Percentiles rank a stretch among this genome's conserved stretches.
Conservation (phyloP, 2,329 filamentous ascomycete species). For the Fusarium denticulatum region DNA sequence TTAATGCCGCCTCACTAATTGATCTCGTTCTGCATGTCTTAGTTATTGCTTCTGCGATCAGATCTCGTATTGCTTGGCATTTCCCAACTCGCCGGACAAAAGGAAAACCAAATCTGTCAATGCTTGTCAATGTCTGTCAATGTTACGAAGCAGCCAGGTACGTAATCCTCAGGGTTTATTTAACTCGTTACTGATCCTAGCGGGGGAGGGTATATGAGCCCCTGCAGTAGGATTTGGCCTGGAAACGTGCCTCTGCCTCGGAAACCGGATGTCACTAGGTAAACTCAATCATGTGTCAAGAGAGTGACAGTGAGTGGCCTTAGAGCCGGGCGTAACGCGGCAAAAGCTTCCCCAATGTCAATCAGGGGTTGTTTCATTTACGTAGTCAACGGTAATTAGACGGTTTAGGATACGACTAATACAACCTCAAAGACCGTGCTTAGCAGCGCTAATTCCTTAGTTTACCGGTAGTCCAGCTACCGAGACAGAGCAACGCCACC, state of each 20-base stretch:
- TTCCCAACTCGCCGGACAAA: not conserved
- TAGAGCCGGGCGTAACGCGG: not conserved
- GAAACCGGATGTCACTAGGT: not conserved
- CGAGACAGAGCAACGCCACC: not conserved
- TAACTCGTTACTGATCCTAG: not conserved
- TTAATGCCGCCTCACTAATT: not conserved
- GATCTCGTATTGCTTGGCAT: not conserved
- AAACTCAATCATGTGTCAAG: not conserved
- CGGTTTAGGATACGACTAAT: not conserved
- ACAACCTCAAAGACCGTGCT: not conserved
- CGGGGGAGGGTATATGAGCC: not conserved
- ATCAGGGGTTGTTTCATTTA: constrained; percentile 1
- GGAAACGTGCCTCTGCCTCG: not conserved
- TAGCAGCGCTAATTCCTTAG: not conserved
- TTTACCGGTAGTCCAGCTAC: not conserved
- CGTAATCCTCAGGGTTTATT: not conserved
- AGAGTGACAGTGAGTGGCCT: not conserved
- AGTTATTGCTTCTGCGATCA: not conserved
- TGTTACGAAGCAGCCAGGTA: not conserved
- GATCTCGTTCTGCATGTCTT: not conserved
- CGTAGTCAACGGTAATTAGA: constrained; percentile 3
- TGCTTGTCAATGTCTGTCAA: not conserved
- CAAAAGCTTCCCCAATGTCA: not conserved
- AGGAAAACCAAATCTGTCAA: not conserved
- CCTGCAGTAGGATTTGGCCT: not conserved